A percentile compares a stretch with the other conserved stretches of the same genome.
Evolutionary conservation across 177 flowering plant genomes (phyloP).

Genomic region (Telopea speciosissima): DNA sequence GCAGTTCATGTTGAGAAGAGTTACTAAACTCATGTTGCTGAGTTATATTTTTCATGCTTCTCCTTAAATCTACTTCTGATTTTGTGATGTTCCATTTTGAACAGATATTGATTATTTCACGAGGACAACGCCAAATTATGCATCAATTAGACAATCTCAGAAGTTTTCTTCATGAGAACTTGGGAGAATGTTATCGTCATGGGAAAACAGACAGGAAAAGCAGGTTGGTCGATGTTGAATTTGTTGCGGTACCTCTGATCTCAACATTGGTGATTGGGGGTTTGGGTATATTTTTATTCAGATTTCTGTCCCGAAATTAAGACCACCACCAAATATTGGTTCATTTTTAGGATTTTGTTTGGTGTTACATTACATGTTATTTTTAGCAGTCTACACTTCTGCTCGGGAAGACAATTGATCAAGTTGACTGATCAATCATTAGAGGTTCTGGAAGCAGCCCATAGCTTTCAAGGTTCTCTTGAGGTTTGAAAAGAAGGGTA

Average conservation of each 20-base stretch:
- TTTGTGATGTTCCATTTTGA: neutral
- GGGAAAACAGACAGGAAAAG: conserved; percentile 26
- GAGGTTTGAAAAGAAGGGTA: neutral
- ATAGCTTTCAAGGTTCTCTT: neutral
- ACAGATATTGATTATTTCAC: conserved; percentile 52
- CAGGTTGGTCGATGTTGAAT: conserved; percentile 20
- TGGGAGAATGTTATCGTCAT: conserved; percentile 27
- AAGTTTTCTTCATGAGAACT: conserved; percentile 49
- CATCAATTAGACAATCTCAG: conserved; percentile 71
- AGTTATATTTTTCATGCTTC: too few relatives aligned
- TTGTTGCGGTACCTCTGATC: conserved; percentile 30
- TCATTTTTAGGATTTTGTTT: too few relatives aligned
- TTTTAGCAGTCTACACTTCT: neutral
- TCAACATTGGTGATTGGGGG: conserved; percentile 50
- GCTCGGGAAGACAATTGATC: neutral
- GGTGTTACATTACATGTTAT: neutral
- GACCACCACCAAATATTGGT: neutral
- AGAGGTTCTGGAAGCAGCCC: neutral
- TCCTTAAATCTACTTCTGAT: too few relatives aligned
- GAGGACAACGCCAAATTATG: conserved; percentile 74
- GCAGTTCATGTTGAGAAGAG: too few relatives aligned
- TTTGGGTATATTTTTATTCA: conserved; percentile 43
- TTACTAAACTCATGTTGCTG: too few relatives aligned
- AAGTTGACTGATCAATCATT: neutral
- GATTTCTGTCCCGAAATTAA: neutral